Evolutionary conservation across 164 flowering plant genomes (phyloP).

Genomic region (Pachysandra terminalis): DNA sequence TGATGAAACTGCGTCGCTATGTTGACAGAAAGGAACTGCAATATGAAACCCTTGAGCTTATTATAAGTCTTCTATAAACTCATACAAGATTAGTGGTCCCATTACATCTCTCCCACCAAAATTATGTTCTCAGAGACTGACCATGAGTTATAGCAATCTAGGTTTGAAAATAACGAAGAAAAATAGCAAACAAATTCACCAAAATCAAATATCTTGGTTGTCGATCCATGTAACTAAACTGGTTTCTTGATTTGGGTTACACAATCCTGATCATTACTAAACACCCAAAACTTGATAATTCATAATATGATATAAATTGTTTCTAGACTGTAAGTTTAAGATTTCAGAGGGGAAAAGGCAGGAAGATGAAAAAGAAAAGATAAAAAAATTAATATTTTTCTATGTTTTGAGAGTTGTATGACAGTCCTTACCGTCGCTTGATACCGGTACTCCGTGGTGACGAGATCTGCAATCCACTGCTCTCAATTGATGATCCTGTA

Average conservation of each 20-base stretch:
- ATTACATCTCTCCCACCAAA: neutral
- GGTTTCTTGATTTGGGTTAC: neutral
- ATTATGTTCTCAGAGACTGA: neutral
- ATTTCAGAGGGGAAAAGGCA: neutral
- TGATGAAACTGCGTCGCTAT: no score
- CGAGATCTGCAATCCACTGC: conserved; percentile 59
- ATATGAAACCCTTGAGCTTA: neutral
- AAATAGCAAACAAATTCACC: no score
- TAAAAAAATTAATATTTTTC: no score
- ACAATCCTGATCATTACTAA: no score
- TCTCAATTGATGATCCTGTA: conserved; percentile 31
- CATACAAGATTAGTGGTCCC: neutral
- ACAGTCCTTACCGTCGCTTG: conserved; percentile 58
- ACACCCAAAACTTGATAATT: neutral
- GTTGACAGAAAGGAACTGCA: conserved; percentile 5
- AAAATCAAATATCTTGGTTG: conserved; percentile 3
- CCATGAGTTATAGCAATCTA: neutral
- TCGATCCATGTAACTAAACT: neutral
- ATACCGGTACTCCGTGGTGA: conserved; percentile 71
- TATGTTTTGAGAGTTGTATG: no score
- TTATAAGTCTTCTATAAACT: conserved; percentile 3
- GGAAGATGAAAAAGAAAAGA: neutral
- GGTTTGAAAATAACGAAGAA: no score
- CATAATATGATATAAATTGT: no score
- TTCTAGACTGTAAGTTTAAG: neutral